Evolutionary conservation across 2,329 filamentous ascomycete species (phyloP).

Genomic region (Westerdykella ornata): DNA sequence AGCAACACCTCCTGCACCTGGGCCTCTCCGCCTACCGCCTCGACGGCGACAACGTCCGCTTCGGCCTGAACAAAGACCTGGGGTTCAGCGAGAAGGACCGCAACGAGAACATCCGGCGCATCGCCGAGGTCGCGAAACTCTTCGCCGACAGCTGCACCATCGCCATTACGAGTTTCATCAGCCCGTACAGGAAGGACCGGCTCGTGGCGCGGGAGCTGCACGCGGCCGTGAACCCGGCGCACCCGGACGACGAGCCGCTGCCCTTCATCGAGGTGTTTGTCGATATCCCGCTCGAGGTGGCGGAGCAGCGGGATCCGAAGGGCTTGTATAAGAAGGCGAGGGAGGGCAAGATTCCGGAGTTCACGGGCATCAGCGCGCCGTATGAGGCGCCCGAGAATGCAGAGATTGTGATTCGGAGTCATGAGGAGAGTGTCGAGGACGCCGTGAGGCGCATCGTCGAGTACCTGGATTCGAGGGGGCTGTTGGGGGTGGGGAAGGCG

Average conservation of each 20-base stretch:
- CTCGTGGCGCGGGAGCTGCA: constrained; percentile 76
- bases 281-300: constrained; percentile 83
- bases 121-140: constrained; percentile 92
- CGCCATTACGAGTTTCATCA: constrained; percentile 94
- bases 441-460: constrained; percentile 77
- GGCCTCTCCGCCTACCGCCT: constrained; percentile 82
- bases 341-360: constrained; percentile 90
- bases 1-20: constrained; percentile 89
- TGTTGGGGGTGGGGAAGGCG: constrained; percentile 41
- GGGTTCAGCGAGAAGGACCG: constrained; percentile 89
- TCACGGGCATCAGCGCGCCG: constrained; percentile 89
- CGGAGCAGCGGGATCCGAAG: constrained; percentile 94
- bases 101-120: constrained; percentile 95
- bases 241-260: constrained; percentile 56
- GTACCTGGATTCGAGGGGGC: constrained; percentile 66
- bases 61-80: constrained; percentile 95
- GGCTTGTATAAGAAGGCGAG: constrained; percentile 96
- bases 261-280: constrained; percentile 93
- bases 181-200: constrained; percentile 83
- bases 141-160: constrained; percentile 87
- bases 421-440: constrained; percentile 78
- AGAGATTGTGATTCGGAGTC: constrained; percentile 80
- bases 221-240: constrained; percentile 47
- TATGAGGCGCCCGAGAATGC: constrained; percentile 84
- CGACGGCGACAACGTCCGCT: constrained; percentile 96